Conservation (phyloP, 257 asterid species). For the Pogostemon cablin region DNA sequence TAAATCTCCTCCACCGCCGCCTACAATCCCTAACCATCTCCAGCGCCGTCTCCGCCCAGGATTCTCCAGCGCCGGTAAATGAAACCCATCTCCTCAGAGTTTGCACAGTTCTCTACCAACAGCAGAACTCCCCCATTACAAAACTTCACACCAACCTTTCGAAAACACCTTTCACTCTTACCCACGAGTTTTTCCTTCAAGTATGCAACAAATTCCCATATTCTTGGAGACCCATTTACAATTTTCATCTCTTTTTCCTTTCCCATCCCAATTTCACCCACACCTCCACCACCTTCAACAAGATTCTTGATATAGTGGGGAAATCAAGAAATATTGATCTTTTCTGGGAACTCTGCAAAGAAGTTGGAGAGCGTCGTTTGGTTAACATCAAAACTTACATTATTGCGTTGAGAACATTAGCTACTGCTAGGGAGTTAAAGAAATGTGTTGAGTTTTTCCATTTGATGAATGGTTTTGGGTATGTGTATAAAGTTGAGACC, state of each 20-base stretch:
- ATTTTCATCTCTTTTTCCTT: constrained; percentile 57
- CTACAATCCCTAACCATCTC: constrained; percentile 37
- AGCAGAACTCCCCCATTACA: constrained; percentile 59
- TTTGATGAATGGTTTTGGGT: constrained; percentile 73
- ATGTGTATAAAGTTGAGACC: constrained; percentile 53
- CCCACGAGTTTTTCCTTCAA: constrained; percentile 86
- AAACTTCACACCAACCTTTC: constrained; percentile 62
- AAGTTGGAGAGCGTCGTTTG: constrained; percentile 59
- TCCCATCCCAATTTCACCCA: constrained; percentile 60
- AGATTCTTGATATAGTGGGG: constrained; percentile 73
- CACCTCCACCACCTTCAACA: constrained; percentile 75
- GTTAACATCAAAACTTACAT: constrained; percentile 69
- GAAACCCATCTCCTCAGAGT: constrained; percentile 73
- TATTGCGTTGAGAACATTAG: constrained; percentile 57
- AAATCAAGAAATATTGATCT: constrained; percentile 84
- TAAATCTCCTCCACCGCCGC: constrained; percentile 40
- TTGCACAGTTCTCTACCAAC: constrained; percentile 91
- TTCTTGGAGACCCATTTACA: constrained; percentile 90
- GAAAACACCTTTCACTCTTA: constrained; percentile 54
- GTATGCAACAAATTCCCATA: constrained; percentile 80
- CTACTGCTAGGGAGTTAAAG: constrained; percentile 79
- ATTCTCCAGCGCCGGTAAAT: constrained; percentile 45
- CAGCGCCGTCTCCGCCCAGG: constrained; percentile 27
- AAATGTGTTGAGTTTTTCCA: constrained; percentile 84
- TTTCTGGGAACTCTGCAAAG: constrained; percentile 70